phyloP scores from a whole-genome alignment of 2,329 filamentous ascomycete species.

The Setomelanomma holmii region DNA sequence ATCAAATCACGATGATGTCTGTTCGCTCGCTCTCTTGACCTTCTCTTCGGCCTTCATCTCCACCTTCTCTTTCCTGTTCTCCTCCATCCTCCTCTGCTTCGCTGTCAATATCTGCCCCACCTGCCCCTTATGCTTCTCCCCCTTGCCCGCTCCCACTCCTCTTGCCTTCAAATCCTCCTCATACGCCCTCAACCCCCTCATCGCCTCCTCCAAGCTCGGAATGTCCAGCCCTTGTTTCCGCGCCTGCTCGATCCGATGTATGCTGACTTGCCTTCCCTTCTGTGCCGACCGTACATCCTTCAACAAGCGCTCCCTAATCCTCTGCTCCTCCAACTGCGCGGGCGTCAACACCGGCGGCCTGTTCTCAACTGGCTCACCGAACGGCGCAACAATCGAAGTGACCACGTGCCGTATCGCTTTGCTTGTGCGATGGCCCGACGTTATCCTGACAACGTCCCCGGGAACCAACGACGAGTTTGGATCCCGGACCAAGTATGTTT shows the following conservation, averaged over 20 bases:
- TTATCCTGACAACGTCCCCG: slow-evolving; percentile 78
- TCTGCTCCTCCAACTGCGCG: slow-evolving; percentile 65
- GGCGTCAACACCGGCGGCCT: slow-evolving; percentile 71
- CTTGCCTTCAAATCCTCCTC: slow-evolving; percentile 26
- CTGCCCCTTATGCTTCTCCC: slow-evolving; percentile 33
- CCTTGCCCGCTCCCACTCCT: slow-evolving; percentile 11
- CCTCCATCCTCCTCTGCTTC: slow-evolving; percentile 33
- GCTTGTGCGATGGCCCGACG: slow-evolving; percentile 69
- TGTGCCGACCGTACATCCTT: slow-evolving; percentile 64
- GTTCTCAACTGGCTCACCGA: slow-evolving; percentile 67
- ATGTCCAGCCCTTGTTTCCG: slow-evolving; percentile 34
- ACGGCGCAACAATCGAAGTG: slow-evolving; percentile 75
- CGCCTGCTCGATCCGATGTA: slow-evolving; percentile 36
- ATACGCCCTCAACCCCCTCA: slow-evolving; percentile 32
- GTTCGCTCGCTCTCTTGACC: slow-evolving; percentile 28
- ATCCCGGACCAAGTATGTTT: slow-evolving; percentile 77
- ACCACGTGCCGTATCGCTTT: slow-evolving; percentile 77
- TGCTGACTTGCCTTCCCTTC: slow-evolving; percentile 36
- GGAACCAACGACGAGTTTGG: slow-evolving; percentile 74
- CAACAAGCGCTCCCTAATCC: slow-evolving; percentile 61
- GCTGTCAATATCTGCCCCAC: slow-evolving; percentile 33
- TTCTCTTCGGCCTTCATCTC: slow-evolving; percentile 33
- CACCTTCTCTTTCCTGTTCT: slow-evolving; percentile 31
- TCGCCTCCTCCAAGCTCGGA: slow-evolving; percentile 41
- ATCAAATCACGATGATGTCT: slow-evolving; percentile 22